phyloP scores from a whole-genome alignment of 2,329 filamentous ascomycete species.

The Zymoseptoria ardabiliae region DNA sequence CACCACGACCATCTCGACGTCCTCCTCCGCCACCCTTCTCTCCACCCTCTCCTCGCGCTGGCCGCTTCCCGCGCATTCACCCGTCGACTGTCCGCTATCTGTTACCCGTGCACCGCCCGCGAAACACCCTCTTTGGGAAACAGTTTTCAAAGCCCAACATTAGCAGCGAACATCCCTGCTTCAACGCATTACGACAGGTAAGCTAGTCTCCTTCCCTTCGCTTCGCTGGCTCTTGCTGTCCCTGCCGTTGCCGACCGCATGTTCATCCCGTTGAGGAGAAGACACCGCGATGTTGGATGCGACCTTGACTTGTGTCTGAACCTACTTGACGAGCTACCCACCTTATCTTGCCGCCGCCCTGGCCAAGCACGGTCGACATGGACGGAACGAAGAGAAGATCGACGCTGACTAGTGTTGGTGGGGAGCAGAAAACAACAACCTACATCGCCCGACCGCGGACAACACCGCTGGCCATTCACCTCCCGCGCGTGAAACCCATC shows the following conservation, averaged over 20 bases:
- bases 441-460: constrained; percentile 3
- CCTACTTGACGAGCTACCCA: not conserved
- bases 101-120: not conserved
- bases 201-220: not conserved
- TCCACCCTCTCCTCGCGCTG: not conserved
- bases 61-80: not conserved
- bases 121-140: not conserved
- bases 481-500: constrained; percentile 18
- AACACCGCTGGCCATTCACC: constrained; percentile 10
- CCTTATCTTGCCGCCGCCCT: not conserved
- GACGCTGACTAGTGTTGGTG: not conserved
- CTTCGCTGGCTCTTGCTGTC: not conserved
- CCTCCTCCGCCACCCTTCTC: not conserved
- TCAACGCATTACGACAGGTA: not conserved
- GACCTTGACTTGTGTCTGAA: not conserved
- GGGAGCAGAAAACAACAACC: not conserved
- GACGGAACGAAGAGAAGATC: not conserved
- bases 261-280: not conserved
- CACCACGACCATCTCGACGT: not conserved
- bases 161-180: not conserved
- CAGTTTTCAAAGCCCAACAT: not conserved
- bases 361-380: not conserved
- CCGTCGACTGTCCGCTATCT: not conserved
- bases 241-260: not conserved
- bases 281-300: not conserved